Base-by-base conservation (phyloP, 176 grass and related monocot species). In the Aegilops bicornis region DNA sequence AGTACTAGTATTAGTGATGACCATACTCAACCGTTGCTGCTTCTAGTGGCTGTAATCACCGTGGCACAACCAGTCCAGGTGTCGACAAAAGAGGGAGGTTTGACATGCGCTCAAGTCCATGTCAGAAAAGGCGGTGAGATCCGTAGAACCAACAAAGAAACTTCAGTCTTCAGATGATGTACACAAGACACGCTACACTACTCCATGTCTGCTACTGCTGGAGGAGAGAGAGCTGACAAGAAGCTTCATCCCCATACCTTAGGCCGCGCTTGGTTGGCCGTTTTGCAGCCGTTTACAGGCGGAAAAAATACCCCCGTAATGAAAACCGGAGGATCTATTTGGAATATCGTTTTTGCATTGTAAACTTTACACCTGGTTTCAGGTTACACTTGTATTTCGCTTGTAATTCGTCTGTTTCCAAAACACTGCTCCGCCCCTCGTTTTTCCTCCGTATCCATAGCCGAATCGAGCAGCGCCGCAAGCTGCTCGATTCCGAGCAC, bases 161-260 rank as follows among this genome's bases (percentile, higher is more conserved):
- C 64, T 82, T 70, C 86, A 77, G 78, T 76, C 64, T 82, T 70
- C 86, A 77, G 78, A 69, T 52, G 86, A 27, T 91, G 69, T 20
- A 7, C 68, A 50, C 45, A 70, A 80, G 68, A 63, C 36, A 69
- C 39, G 85, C 77, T 60, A n/a, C 36, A 47, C 27, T 33, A 68
- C 25, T 87, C 58, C 69, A 69, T 76, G 62, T 77, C 76, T 76
- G 75, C 76, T 27, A 27, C 27, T 27, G 52, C 19, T 20, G 54
- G 25, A 52, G 5, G 40, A 59, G 12, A 88, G 56, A 50, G 25
- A 23, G 47, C 61, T 27, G 23, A 56, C 23, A 58, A 81, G 77
- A 88, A 85, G 86, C 71, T 88, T 91, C 90, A 42, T 73, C 17
- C 63, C 82, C 78, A 88, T 77, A 17, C 69, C n/a, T n/a, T n/a